Evolutionary conservation across 1,284 basidiomycete genomes (phyloP).

Genomic region (Cutaneotrichosporon mucoides): DNA sequence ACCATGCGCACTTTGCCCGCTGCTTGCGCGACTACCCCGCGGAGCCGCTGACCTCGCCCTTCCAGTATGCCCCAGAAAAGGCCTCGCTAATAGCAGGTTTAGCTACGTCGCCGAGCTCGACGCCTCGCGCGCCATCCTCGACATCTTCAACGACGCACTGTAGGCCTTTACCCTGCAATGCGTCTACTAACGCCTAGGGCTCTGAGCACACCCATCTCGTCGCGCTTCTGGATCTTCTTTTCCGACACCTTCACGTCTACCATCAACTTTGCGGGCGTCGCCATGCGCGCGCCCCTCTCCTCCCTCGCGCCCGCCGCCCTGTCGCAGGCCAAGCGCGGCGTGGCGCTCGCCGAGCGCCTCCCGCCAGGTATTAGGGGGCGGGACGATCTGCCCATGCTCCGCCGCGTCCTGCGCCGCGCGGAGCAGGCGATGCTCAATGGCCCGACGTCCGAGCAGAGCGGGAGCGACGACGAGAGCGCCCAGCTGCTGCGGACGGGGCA

Average conservation of each 20-base stretch:
- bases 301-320: slow-evolving; percentile 11
- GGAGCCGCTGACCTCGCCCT: slow-evolving; percentile 8
- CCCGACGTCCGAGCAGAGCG: neutral
- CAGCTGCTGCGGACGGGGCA: neutral
- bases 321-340: slow-evolving; percentile 1
- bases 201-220: neutral
- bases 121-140: slow-evolving; percentile 12
- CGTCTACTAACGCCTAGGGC: too few relatives aligned
- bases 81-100: neutral
- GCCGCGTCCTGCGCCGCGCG: neutral
- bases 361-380: neutral
- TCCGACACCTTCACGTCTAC: slow-evolving; percentile 18
- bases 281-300: slow-evolving; percentile 11
- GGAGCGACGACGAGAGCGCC: neutral
- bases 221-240: slow-evolving; percentile 17
- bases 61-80: neutral
- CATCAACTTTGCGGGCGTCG: slow-evolving; percentile 16
- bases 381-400: neutral
- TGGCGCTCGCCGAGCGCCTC: neutral
- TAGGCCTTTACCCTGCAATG: neutral
- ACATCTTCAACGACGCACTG: slow-evolving; percentile 7
- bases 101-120: slow-evolving; percentile 18
- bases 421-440: neutral
- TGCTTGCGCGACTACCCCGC: slow-evolving; percentile 2
- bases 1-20: slow-evolving; percentile 14